Percentiles rank a stretch among this genome's conserved stretches.
These are phyloP conservation scores for Saturnispora bothae DNA, from an alignment of 805 yeast genomes.

Conservation along the genomic window DNA sequence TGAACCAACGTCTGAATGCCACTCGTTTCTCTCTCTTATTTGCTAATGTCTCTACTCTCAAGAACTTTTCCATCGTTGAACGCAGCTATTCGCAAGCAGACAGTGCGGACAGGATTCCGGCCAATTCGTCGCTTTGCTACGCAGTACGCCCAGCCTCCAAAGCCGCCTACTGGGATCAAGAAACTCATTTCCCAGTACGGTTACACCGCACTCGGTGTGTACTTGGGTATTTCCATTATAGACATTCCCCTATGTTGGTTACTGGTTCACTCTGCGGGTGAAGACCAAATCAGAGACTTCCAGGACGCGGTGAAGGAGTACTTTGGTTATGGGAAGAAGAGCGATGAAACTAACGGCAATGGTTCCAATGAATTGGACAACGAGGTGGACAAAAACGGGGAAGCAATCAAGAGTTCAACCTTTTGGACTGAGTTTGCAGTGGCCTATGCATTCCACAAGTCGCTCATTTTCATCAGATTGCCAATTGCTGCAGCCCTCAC, in stretches of 20 bases:
- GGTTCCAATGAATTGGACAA: too few species aligned
- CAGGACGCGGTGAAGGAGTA: slow-evolving; percentile 49
- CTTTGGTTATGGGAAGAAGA: slow-evolving; percentile 37
- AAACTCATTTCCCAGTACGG: slow-evolving; percentile 79
- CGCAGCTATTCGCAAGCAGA: too few species aligned
- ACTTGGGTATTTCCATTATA: slow-evolving; percentile 56
- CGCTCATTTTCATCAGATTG: slow-evolving; percentile 69
- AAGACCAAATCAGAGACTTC: slow-evolving; percentile 60
- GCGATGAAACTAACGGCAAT: slow-evolving; percentile 1
- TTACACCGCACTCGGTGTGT: slow-evolving; percentile 80
- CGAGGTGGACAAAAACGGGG: too few species aligned
- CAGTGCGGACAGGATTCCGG: too few species aligned
- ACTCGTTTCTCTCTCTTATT: too few species aligned
- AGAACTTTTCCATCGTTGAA: slow-evolving; percentile 6
- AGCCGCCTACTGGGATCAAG: slow-evolving; percentile 40
- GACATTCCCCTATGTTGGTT: slow-evolving; percentile 80
- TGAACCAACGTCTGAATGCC: too few species aligned
- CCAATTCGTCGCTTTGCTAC: slow-evolving; percentile 6
- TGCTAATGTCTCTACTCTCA: slow-evolving; percentile 2
- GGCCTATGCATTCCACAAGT: slow-evolving; percentile 90
- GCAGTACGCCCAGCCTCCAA: slow-evolving; percentile 8
- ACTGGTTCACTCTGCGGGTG: slow-evolving; percentile 79
- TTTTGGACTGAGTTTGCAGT: slow-evolving; percentile 76
- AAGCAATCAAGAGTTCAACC: slow-evolving; percentile 24
- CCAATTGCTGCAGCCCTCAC: slow-evolving; percentile 91